phyloP scores from a whole-genome alignment of 1,139 yeast genomes.

The Geotrichum restrictum region DNA sequence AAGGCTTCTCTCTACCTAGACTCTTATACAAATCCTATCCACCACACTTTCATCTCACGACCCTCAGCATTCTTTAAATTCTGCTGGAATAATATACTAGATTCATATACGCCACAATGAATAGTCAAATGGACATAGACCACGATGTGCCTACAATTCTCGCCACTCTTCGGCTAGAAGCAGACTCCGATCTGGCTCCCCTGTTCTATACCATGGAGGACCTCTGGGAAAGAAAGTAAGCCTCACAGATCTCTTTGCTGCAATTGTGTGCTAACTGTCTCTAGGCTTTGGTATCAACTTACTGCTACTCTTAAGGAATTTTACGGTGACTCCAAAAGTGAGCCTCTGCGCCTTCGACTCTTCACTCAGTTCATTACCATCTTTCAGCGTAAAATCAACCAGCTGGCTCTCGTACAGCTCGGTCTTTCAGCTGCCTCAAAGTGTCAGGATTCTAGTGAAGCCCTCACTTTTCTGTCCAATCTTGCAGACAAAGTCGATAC shows the following conservation, averaged over 20 bases:
- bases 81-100: neutral
- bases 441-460: constrained; percentile 46
- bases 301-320: constrained; percentile 64
- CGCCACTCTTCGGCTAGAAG: constrained; percentile 64
- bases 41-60: neutral
- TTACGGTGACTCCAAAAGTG: constrained; percentile 52
- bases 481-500: constrained; percentile 50
- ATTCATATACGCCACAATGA: constrained; percentile 4
- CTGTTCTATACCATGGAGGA: constrained; percentile 77
- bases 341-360: constrained; percentile 57
- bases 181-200: constrained; percentile 59
- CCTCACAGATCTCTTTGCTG: neutral
- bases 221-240: constrained; percentile 67
- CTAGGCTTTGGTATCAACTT: constrained; percentile 62
- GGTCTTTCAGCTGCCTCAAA: constrained; percentile 56
- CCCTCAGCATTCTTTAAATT: neutral
- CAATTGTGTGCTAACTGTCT: neutral
- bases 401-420: constrained; percentile 72
- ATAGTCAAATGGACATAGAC: constrained; percentile 35
- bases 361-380: constrained; percentile 67
- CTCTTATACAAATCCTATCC: neutral
- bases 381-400: constrained; percentile 70
- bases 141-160: constrained; percentile 55
- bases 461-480: constrained; percentile 53
- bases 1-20: too few species aligned